Evolutionary conservation across 108 stramenopile genomes (phyloP).

Genomic region (Fistulifera pelliculosa): DNA sequence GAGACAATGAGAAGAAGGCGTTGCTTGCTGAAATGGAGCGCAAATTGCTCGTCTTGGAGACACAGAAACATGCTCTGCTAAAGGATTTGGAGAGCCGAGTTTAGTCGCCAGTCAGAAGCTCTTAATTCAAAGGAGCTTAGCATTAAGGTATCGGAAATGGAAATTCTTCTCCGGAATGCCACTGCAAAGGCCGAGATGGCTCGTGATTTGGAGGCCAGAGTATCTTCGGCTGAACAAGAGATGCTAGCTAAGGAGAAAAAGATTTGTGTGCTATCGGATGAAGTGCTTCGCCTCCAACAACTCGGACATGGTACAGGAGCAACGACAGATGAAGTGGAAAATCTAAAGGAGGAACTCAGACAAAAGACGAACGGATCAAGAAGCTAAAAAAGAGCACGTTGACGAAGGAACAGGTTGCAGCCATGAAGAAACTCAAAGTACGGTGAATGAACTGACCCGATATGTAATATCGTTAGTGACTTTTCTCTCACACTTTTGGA

Average conservation of each 20-base stretch:
- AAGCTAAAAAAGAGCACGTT: slow-evolving; percentile 64
- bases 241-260: slow-evolving; percentile 4
- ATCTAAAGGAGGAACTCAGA: slow-evolving; percentile 27
- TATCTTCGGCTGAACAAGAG: slow-evolving; percentile 20
- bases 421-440: slow-evolving; percentile 72
- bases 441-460: background rate
- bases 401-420: slow-evolving; percentile 64
- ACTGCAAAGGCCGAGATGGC: slow-evolving; percentile 13
- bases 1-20: slow-evolving; percentile 5
- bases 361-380: slow-evolving; percentile 67
- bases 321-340: slow-evolving; percentile 20
- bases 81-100: background rate
- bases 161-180: background rate
- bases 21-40: background rate
- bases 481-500: slow-evolving; percentile 2
- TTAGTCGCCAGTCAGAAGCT: slow-evolving; percentile 1
- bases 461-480: background rate
- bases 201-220: slow-evolving; percentile 20
- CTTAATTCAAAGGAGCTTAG: slow-evolving; percentile 10
- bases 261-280: too few relatives aligned
- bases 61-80: background rate
- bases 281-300: slow-evolving; percentile 5
- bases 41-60: background rate
- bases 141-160: slow-evolving; percentile 19
- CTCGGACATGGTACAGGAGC: background rate